A percentile compares a stretch with the other conserved stretches of the same genome.
Evolutionary conservation across 73 alveolate species (phyloP).

Genomic region (Paramecium octaurelia): DNA sequence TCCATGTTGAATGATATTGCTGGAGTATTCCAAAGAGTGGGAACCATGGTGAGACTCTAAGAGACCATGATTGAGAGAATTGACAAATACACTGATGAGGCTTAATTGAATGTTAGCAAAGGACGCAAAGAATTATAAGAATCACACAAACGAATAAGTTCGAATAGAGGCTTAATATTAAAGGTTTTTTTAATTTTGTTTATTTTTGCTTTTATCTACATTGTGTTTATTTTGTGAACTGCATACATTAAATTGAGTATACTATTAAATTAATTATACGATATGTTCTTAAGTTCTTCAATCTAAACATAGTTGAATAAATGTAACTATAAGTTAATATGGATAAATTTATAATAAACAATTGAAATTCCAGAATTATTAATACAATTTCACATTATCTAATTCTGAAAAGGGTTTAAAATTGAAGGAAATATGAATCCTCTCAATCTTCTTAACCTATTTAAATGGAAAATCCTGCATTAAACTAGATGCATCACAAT

Average conservation of each 20-base stretch:
- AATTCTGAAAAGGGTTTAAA: too few relatives aligned
- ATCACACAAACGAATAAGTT: constrained; percentile 8
- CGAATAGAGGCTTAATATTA: constrained; percentile 24
- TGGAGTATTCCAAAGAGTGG: constrained; percentile 20
- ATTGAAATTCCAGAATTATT: background rate
- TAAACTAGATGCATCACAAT: too few relatives aligned
- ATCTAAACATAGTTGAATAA: background rate
- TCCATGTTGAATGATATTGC: constrained; percentile 19
- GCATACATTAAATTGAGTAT: background rate
- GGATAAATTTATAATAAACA: too few relatives aligned
- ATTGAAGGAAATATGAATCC: too few relatives aligned
- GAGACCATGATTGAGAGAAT: constrained; percentile 48
- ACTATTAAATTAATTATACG: background rate
- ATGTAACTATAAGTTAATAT: too few relatives aligned
- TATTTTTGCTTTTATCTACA: background rate
- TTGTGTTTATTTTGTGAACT: constrained; percentile 13
- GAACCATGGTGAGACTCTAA: background rate
- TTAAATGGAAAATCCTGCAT: too few relatives aligned
- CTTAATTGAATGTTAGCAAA: background rate
- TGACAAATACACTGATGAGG: constrained; percentile 38
- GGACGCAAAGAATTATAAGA: constrained; percentile 49
- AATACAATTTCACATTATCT: too few relatives aligned
- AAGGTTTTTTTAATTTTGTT: constrained; percentile 14
- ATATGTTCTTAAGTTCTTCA: background rate
- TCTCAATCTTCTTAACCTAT: too few relatives aligned